Evolutionary conservation across 176 grass and related monocot genomes (phyloP).

Genomic region (Bothriochloa decipiens): DNA sequence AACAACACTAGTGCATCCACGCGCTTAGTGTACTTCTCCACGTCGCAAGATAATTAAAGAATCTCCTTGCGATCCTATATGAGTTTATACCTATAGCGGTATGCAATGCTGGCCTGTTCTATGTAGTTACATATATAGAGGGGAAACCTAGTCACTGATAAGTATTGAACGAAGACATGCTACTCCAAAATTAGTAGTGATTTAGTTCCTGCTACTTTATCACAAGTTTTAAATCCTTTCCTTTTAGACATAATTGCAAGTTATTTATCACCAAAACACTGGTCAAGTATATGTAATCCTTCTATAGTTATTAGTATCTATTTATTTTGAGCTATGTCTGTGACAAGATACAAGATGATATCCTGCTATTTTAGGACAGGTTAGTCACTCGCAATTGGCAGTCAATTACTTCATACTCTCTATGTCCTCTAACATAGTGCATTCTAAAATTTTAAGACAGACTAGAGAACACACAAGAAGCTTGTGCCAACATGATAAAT

Average conservation of each 20-base stretch:
- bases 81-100: neutral
- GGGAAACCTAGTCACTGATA: neutral
- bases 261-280: neutral
- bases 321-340: too few species aligned
- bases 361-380: neutral
- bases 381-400: neutral
- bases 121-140: neutral
- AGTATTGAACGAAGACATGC: neutral
- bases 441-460: too few species aligned
- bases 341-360: too few species aligned
- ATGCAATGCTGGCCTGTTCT: neutral
- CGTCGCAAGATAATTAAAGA: neutral
- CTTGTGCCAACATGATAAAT: too few species aligned
- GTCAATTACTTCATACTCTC: neutral
- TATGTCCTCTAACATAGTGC: too few species aligned
- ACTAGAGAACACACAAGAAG: too few species aligned
- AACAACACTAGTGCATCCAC: neutral
- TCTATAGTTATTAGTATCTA: too few species aligned
- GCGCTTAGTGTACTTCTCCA: neutral
- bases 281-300: too few species aligned
- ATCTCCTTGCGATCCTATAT: neutral
- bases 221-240: neutral
- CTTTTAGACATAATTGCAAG: neutral
- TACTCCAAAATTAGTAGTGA: neutral
- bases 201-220: neutral